phyloP scores from a whole-genome alignment of 768 basidiomycete genomes.

The Macrolepiota dolichaula region DNA sequence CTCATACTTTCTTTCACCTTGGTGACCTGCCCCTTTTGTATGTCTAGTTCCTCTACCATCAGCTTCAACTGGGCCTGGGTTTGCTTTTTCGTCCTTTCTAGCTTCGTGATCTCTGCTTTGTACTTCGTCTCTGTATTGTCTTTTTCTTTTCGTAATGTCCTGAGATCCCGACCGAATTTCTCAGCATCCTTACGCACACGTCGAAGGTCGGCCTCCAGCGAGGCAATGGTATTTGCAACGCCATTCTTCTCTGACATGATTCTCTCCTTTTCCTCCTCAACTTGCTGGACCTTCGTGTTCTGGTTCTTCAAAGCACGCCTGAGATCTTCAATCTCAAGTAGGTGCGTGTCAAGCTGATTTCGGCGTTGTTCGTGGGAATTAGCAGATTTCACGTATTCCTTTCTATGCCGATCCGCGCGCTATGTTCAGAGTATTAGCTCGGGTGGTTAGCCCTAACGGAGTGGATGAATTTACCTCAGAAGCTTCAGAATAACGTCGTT shows the following conservation, averaged over 20 bases:
- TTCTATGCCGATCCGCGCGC: conserved; percentile 57
- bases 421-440: conserved; percentile 18
- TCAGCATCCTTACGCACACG: conserved; percentile 77
- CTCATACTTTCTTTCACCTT: conserved; percentile 44
- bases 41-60: conserved; percentile 63
- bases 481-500: conserved; percentile 60
- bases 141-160: conserved; percentile 62
- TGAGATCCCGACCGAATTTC: conserved; percentile 75
- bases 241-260: conserved; percentile 61
- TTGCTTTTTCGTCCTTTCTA: conserved; percentile 69
- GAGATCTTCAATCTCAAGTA: conserved; percentile 75
- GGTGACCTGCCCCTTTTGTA: conserved; percentile 45
- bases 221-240: conserved; percentile 62
- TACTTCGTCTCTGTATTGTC: conserved; percentile 54
- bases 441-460: neutral
- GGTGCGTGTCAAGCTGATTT: conserved; percentile 69
- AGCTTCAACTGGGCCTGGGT: conserved; percentile 60
- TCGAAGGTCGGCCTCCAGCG: conserved; percentile 68
- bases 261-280: conserved; percentile 61
- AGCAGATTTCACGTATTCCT: conserved; percentile 58
- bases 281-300: conserved; percentile 57
- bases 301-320: conserved; percentile 60
- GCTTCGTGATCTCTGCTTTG: conserved; percentile 50
- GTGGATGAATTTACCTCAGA: conserved; percentile 51
- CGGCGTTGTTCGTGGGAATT: conserved; percentile 68